Evolutionary conservation across 2,329 filamentous ascomycete species (phyloP), one percentile per base, ranked within the genome.

Genomic region (Ceratocystis colombiana): DNA sequence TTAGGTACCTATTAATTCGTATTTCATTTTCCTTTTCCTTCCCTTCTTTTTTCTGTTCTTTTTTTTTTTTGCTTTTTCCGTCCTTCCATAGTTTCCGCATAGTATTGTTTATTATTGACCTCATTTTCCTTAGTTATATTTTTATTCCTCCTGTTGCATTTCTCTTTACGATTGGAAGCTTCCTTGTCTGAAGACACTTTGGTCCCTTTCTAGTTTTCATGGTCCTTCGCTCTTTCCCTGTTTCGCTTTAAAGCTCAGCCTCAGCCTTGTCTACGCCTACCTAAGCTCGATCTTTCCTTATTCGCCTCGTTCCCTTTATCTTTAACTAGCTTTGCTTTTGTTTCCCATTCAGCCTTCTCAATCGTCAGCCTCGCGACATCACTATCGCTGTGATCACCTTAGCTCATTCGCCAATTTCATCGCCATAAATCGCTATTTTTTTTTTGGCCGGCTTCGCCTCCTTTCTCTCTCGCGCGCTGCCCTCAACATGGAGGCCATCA

Each of bases 401-500:
- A 41, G 37, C 37, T 41, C 37, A 12, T 41, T 41, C 30, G 33
- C 65, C 33, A 48, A 46, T 65, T 55, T 28, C 65, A 55, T 57
- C 71, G 69, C 67, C 71, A 71, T 20, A n/a, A 20, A 12, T 37
- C 33, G 8, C 33, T 25, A 5, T 20, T 25, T 15, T 53, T 20
- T 48, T 10, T 10, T 12, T 28, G 8, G n/a, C 22, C 48, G 22
- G 4, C 22, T 25, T 53, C 25, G 8, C 48, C 17, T 12, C 10
- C 48, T 25, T 15, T 10, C 20, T 22, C n/a, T 15, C 48, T 22
- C 20, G 48, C 48, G 48, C 20, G 22, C 10, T 69, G 7, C 74
- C 25, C n/a, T 37, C 41, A 73, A 72, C 68, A 88, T 88, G 85
- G 81, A 87, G 73, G 80, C 84, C 73, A 79, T 87, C 69, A 80